These are phyloP conservation scores for Cadophora sp. DNA, from an alignment of 2,329 filamentous ascomycete genomes.

Conservation along the genomic window DNA sequence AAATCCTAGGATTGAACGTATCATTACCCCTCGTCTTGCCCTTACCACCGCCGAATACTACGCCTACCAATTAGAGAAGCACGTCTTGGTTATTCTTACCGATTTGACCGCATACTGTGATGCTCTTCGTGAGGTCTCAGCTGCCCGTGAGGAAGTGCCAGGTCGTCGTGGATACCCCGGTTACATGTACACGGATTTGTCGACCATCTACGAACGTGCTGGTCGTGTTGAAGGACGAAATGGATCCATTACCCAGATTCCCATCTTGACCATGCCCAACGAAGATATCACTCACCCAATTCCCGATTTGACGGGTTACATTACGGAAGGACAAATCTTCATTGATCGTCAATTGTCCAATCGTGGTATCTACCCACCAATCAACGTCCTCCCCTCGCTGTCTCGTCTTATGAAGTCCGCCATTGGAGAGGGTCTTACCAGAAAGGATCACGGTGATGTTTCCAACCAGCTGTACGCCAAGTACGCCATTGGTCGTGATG, in stretches of 20 bases:
- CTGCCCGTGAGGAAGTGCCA: slow-evolving; percentile 96
- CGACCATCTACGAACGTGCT: slow-evolving; percentile 98
- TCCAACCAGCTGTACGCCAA: slow-evolving; percentile 99
- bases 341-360: slow-evolving; percentile 93
- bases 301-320: slow-evolving; percentile 98
- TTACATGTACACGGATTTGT: slow-evolving; percentile 99
- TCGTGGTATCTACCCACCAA: slow-evolving; percentile 97
- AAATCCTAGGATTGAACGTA: slow-evolving; percentile 86
- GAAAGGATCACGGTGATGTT: slow-evolving; percentile 96
- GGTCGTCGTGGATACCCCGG: slow-evolving; percentile 99
- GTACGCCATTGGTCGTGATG: slow-evolving; percentile 98
- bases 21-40: slow-evolving; percentile 97
- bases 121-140: slow-evolving; percentile 97
- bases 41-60: slow-evolving; percentile 99
- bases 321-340: slow-evolving; percentile 98
- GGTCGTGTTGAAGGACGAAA: slow-evolving; percentile 97
- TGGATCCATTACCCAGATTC: slow-evolving; percentile 98
- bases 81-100: slow-evolving; percentile 97
- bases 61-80: slow-evolving; percentile 99
- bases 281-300: slow-evolving; percentile 99
- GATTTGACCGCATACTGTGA: slow-evolving; percentile 99
- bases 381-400: slow-evolving; percentile 97
- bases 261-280: slow-evolving; percentile 99
- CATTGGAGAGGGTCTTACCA: slow-evolving; percentile 96
- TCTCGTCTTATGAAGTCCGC: slow-evolving; percentile 99